Evolutionary conservation across 257 asterid genomes (phyloP).

Genomic region (Lycium ferocissimum): DNA sequence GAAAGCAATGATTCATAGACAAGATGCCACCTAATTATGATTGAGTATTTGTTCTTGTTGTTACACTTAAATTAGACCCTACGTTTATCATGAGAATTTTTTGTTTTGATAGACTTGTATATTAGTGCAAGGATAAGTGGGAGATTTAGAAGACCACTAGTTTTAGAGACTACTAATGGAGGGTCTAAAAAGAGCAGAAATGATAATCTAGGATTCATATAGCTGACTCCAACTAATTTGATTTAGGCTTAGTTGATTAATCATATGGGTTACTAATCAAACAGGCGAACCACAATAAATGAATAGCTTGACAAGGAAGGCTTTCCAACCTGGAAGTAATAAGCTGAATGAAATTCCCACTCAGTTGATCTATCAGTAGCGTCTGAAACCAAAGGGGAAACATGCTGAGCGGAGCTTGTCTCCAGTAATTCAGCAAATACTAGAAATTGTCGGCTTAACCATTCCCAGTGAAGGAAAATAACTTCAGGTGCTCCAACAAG

Average conservation of each 20-base stretch:
- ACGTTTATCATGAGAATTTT: not conserved
- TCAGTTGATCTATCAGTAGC: constrained; percentile 79
- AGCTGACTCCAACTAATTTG: not conserved
- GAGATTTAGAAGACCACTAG: constrained; percentile 12
- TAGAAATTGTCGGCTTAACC: constrained; percentile 93
- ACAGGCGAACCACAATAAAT: not conserved
- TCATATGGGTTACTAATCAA: not conserved
- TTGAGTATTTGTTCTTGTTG: not conserved
- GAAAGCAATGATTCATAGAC: constrained; percentile 10
- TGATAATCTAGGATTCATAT: not conserved
- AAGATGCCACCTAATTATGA: not conserved
- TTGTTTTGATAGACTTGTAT: not conserved
- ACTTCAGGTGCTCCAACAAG: constrained; percentile 80
- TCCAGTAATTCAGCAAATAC: constrained; percentile 92
- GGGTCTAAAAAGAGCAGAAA: constrained; percentile 9
- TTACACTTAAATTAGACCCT: constrained; percentile 6
- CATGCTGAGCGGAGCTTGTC: constrained; percentile 64
- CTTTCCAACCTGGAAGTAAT: constrained; percentile 77
- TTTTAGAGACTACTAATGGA: not conserved
- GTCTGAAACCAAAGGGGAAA: constrained; percentile 53
- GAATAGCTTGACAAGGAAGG: constrained; percentile 23
- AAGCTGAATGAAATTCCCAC: constrained; percentile 85
- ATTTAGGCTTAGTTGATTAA: not conserved
- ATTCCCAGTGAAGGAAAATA: constrained; percentile 92
- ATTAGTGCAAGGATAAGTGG: not conserved